phyloP scores from a whole-genome alignment of 1,139 yeast species.

The Sugiyamaella neomexicana region DNA sequence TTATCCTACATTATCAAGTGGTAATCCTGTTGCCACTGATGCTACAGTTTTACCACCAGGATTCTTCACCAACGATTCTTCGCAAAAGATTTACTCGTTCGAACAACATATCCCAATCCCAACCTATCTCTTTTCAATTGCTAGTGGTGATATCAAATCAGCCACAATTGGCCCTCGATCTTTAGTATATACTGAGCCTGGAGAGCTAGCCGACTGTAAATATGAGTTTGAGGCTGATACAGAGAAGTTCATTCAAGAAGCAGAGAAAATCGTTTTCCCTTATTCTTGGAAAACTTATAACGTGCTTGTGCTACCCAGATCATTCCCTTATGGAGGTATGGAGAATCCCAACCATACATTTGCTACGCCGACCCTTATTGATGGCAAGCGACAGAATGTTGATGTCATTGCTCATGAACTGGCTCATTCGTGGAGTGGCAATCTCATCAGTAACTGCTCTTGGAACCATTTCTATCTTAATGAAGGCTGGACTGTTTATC shows the following conservation, averaged over 20 bases:
- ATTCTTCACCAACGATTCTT: constrained; percentile 17
- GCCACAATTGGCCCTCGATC: constrained; percentile 86
- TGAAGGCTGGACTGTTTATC: constrained; percentile 95
- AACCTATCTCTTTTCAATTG: constrained; percentile 78
- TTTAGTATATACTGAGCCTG: constrained; percentile 76
- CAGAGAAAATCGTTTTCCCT: constrained; percentile 73
- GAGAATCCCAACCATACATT: constrained; percentile 90
- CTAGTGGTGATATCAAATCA: constrained; percentile 72
- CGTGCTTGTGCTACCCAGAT: constrained; percentile 73
- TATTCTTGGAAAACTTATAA: constrained; percentile 88
- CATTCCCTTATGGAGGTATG: constrained; percentile 96
- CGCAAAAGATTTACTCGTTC: constrained; percentile 47
- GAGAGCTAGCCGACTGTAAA: constrained; percentile 63
- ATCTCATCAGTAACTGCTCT: constrained; percentile 81
- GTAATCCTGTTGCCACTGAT: constrained; percentile 44
- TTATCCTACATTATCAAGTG: constrained; percentile 70
- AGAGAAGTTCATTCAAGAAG: constrained; percentile 77
- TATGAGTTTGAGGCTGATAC: constrained; percentile 78
- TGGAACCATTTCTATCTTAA: constrained; percentile 96
- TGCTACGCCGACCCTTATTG: constrained; percentile 85
- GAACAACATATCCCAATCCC: constrained; percentile 84
- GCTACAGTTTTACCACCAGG: constrained; percentile 18
- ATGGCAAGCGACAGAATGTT: constrained; percentile 83
- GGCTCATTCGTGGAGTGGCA: constrained; percentile 93
- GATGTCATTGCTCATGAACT: constrained; percentile 90